These are phyloP conservation scores for Myriosclerotinia duriaeana DNA, from an alignment of 2,329 filamentous ascomycete genomes.

Conservation along the genomic window DNA sequence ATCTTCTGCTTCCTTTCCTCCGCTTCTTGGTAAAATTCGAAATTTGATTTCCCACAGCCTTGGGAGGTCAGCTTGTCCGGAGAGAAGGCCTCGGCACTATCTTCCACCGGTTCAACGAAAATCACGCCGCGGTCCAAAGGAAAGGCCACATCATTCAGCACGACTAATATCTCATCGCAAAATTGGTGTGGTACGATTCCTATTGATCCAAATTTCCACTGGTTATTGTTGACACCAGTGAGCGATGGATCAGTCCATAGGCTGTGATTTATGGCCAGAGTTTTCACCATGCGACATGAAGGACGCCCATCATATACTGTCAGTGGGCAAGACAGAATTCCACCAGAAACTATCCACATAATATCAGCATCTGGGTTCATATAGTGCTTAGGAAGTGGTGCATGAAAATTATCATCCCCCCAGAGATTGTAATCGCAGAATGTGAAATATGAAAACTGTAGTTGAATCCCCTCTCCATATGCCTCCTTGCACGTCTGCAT, in stretches of 20 bases:
- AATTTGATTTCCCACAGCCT: background rate
- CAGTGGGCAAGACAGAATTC: background rate
- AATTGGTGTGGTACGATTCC: background rate
- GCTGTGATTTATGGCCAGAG: conserved; percentile 4
- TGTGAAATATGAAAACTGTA: conserved; percentile 8
- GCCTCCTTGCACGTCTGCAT: conserved; percentile 14
- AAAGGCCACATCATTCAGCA: background rate
- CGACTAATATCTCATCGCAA: conserved; percentile 14
- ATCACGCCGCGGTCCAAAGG: background rate
- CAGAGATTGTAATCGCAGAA: background rate
- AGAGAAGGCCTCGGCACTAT: background rate
- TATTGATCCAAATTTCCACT: background rate
- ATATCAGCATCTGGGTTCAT: conserved; percentile 16
- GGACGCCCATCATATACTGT: background rate
- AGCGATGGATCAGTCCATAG: background rate
- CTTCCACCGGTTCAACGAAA: background rate
- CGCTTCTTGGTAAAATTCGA: background rate
- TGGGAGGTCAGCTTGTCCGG: background rate
- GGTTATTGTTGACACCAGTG: too few relatives aligned
- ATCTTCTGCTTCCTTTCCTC: background rate
- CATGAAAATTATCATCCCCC: background rate
- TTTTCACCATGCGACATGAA: background rate
- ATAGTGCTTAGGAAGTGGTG: conserved; percentile 12
- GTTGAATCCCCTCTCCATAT: background rate
- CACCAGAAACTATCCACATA: background rate